A percentile compares a stretch with the other conserved stretches of the same genome.
phyloP scores from a whole-genome alignment of 192 early-diverging fungal genomes.

The Mortierella hygrophila region DNA sequence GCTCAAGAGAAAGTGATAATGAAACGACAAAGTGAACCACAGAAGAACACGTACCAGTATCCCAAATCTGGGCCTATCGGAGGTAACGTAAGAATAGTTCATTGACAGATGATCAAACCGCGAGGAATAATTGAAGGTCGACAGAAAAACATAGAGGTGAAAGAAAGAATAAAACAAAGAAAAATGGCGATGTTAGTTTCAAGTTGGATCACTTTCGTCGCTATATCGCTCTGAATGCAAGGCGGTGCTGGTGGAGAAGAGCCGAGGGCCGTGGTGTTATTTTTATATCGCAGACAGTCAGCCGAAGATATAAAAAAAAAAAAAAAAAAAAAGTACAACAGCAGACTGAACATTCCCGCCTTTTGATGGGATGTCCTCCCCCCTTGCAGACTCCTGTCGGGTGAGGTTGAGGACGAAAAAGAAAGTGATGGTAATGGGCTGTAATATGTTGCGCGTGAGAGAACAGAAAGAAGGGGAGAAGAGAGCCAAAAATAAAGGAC shows the following conservation, averaged over 20 bases:
- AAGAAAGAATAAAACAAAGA: not conserved
- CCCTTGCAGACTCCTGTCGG: conserved; percentile 1
- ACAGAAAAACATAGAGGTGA: not conserved
- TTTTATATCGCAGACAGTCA: conserved; percentile 63
- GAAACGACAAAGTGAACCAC: not conserved
- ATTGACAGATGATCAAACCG: not conserved
- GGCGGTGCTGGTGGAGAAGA: conserved; percentile 70
- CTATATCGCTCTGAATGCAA: not conserved
- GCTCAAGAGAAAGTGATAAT: not conserved
- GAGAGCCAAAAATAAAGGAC: not conserved
- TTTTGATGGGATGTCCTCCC: not conserved
- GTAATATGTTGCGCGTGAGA: not conserved
- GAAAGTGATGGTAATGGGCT: not conserved
- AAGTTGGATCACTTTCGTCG: not conserved
- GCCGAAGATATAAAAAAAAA: not conserved
- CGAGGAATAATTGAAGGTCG: not conserved
- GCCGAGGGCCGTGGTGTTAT: conserved; percentile 65
- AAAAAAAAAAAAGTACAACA: not conserved
- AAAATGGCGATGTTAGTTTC: conserved; percentile 3
- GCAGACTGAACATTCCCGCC: conserved; percentile 10
- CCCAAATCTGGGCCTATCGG: conserved; percentile 74
- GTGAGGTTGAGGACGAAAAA: not conserved
- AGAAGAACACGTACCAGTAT: conserved; percentile 66
- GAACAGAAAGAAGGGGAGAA: not conserved
- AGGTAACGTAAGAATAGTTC: not conserved